A percentile compares a stretch with the other conserved stretches of the same genome.
Conservation (phyloP, 176 grass and related monocot genomes). For the Oryza australiensis region DNA sequence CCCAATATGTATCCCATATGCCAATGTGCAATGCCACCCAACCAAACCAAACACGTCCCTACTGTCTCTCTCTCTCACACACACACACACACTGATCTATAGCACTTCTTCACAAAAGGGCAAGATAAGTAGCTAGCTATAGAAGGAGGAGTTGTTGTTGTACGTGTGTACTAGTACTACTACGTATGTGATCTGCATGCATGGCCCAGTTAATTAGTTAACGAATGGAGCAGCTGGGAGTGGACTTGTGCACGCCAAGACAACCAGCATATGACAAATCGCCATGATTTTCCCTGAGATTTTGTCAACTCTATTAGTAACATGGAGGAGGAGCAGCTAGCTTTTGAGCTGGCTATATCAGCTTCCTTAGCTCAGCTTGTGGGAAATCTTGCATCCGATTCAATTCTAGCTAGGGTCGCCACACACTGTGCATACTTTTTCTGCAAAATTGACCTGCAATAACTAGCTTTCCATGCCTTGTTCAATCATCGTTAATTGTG, state of each 20-base stretch:
- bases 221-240: neutral
- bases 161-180: neutral
- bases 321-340: neutral
- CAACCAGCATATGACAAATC: conserved; percentile 28
- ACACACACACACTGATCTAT: neutral
- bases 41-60: neutral
- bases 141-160: neutral
- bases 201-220: neutral
- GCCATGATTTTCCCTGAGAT: neutral
- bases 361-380: neutral
- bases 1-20: too few species aligned
- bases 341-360: conserved; percentile 49
- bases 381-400: conserved; percentile 25
- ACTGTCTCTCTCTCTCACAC: neutral
- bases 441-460: conserved; percentile 13
- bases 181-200: neutral
- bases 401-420: neutral
- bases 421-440: neutral
- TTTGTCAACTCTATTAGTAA: conserved; percentile 29
- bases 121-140: neutral
- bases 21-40: neutral
- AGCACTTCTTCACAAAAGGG: neutral
- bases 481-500: neutral
- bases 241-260: conserved; percentile 27
- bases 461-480: neutral